Evolutionary conservation across 768 basidiomycete genomes (phyloP).

Genomic region (Suillus discolor): DNA sequence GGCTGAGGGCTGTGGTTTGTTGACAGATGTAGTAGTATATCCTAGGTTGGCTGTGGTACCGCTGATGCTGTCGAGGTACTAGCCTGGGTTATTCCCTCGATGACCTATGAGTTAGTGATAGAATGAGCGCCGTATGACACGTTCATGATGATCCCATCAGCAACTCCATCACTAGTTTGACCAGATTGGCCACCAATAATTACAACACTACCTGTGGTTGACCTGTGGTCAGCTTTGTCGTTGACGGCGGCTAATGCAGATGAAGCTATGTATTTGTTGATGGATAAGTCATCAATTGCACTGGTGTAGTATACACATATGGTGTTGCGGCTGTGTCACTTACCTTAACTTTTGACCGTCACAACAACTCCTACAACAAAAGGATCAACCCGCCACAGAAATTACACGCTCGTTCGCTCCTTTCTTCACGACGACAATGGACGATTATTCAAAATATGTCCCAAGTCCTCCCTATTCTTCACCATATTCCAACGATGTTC

Average conservation of each 20-base stretch:
- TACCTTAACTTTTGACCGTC: background rate
- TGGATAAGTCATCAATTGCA: no score
- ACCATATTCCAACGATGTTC: constrained; percentile 3
- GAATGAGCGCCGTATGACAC: background rate
- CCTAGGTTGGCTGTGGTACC: background rate
- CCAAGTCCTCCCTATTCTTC: constrained; percentile 10
- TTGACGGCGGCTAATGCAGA: background rate
- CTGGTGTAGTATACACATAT: no score
- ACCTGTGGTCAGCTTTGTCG: no score
- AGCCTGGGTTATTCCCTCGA: constrained; percentile 4
- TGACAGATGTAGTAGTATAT: no score
- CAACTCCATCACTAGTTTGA: no score
- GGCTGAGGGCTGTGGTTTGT: constrained; percentile 7
- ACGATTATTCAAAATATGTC: constrained; percentile 16
- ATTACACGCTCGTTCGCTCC: background rate
- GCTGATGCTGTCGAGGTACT: no score
- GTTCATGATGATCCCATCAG: no score
- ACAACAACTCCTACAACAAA: constrained; percentile 10
- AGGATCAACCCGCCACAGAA: background rate
- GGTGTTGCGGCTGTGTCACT: background rate
- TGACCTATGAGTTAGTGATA: background rate
- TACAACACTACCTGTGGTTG: no score
- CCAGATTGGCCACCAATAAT: no score
- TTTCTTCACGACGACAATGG: constrained; percentile 15
- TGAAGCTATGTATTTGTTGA: background rate